Evolutionary conservation across 306 rosid species (phyloP), one percentile per base, ranked within the genome.

Genomic region (Fragaria iinumae): DNA sequence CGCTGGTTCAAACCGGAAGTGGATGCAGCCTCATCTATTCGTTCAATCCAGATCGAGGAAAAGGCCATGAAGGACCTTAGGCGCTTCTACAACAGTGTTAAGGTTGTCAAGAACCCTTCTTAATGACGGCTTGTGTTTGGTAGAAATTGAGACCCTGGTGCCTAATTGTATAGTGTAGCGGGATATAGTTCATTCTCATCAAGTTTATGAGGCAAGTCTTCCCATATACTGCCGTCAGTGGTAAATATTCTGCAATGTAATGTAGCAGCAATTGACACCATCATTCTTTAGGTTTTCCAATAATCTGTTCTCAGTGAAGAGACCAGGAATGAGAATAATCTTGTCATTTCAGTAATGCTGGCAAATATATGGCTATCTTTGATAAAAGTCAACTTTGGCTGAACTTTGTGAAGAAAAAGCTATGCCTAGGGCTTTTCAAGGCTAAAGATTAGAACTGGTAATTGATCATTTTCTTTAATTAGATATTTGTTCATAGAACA

Each of bases 41-140:
- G 97, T n/a, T 90, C 97, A 2, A 95, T 95, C 80, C 98, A 95
- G 88, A 92, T 90, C 0, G 97, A 95, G 85, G 97, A 95, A 80
- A 90, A 87, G 86, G 98, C 97, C n/a, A 92, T 95, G 82, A 95
- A 92, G 88, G 98, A 95, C 76, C 97, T 95, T 69, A 89, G 88
- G 87, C 98, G 97, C 78, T 89, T 95, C 91, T 95, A 95, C 78
- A 88, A 80, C 84, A 86, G 89, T 36, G 98, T 92, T 76, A 90
- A 89, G 89, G 87, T 95, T 78, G 93, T 90, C 67, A 90, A 82
- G 76, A 95, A 83, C 79, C 84, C 76, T 72, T 92, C 76, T 72
- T 92, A 36, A 77, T 50, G 67, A 77, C 17, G 73, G 60, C 76
- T 60, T 60, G 65, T 55, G 32, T 41, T 64, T 77, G 82, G 82